A percentile compares a stretch with the other conserved stretches of the same genome.
Conservation (phyloP, 495 filamentous ascomycete species). For the Apodospora peruviana region DNA sequence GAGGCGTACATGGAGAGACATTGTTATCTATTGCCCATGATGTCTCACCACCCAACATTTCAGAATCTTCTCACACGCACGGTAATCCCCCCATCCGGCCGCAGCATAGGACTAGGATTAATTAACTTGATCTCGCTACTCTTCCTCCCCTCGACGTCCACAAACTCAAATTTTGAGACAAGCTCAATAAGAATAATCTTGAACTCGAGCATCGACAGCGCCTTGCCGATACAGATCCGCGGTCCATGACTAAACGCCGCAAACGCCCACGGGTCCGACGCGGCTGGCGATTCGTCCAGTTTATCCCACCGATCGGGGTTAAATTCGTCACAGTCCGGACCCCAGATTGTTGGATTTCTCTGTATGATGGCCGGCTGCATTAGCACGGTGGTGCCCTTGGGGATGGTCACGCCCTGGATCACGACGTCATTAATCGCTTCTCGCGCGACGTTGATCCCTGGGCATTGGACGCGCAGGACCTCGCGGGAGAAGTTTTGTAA, state of each 20-base stretch:
- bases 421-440: constrained; percentile 17
- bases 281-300: neutral
- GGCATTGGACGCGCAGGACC: constrained; percentile 32
- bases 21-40: no score
- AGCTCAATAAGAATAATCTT: constrained; percentile 7
- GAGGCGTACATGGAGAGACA: no score
- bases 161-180: constrained; percentile 2
- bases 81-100: neutral
- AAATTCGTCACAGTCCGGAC: constrained; percentile 20
- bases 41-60: no score
- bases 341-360: constrained; percentile 27
- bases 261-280: neutral
- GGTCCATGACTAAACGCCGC: constrained; percentile 4
- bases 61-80: neutral
- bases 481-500: constrained; percentile 35
- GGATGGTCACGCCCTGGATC: constrained; percentile 23
- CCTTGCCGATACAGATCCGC: constrained; percentile 4
- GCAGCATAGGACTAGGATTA: neutral
- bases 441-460: constrained; percentile 23
- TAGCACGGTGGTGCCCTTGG: constrained; percentile 26
- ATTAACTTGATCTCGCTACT: neutral
- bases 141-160: neutral
- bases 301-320: constrained; percentile 31
- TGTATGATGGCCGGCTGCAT: constrained; percentile 21
- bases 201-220: constrained; percentile 6